Base-by-base conservation (phyloP, 1,139 yeast genomes). In the Pichia sp. region DNA sequence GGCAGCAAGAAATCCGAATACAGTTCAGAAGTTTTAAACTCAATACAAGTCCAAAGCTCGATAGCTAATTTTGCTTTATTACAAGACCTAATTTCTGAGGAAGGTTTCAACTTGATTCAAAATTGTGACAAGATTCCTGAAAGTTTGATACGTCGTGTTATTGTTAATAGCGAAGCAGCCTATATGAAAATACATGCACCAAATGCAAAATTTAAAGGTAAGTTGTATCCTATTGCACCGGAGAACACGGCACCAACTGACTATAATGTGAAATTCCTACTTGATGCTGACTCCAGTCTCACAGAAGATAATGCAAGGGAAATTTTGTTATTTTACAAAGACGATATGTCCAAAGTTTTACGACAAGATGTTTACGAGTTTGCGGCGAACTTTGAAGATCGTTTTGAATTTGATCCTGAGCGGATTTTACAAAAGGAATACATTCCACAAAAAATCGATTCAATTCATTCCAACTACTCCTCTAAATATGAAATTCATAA, bases 181-280 rank as follows among this genome's bases (percentile, higher is more conserved):
- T 68, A 62, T 48, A 56, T 59, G 4, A 46, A 56, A 8, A 54
- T 50, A 48, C 52, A 60, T 44, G 47, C 62, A 44, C 52, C 65
- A 52, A 49, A 49, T 2, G 48, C 52, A 31, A 42, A 43, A 16
- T 57, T 54, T 34, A 67, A 62, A 41, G 67, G 72, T 36, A 52
- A 64, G 41, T 47, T 72, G 39, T 68, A 71, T 42, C 75, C 77
- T 6, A 64, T 80, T 33, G 61, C 67, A 23, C 69, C 77, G 65
- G 63, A 65, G 37, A 68, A 70, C 38, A 76, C 78, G 3, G 60
- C 70, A 4, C 81, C 81, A 9, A 73, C 85, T 0, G 65, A 67
- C n/a, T 67, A 67, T 8, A 75, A 77, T 52, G 60, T 75, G 7
- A 67, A 71, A 5, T 77, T 73, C 50, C 61, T 81, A 41, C 33